A percentile compares a stretch with the other conserved stretches of the same genome.
These are phyloP conservation scores for Physaria fendleri DNA, from an alignment of 345 rosid species.

Conservation along the genomic window DNA sequence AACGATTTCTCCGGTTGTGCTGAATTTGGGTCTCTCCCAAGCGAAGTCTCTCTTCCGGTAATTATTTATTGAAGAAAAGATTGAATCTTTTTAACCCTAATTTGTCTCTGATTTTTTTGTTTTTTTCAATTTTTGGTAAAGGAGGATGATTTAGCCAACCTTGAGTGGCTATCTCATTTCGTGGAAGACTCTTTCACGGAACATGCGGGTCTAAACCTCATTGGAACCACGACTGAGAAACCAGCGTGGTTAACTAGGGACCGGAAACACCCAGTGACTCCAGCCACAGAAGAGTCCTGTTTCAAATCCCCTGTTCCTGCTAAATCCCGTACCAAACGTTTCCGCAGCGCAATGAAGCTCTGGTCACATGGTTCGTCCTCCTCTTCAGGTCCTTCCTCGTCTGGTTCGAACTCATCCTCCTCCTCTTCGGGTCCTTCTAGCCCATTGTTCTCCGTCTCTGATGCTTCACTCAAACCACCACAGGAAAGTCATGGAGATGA, in stretches of 20 bases:
- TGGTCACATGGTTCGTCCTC: constrained; percentile 66
- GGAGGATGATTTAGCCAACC: constrained; percentile 69
- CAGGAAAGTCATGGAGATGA: constrained; percentile 31
- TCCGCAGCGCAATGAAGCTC: constrained; percentile 43
- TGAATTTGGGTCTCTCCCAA: constrained; percentile 41
- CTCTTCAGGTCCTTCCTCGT: constrained; percentile 27
- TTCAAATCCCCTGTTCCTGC: constrained; percentile 51
- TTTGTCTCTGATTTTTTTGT: not conserved
- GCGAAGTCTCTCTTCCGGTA: constrained; percentile 69
- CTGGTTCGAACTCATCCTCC: constrained; percentile 26
- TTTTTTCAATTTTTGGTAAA: constrained; percentile 16
- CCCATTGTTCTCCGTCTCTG: constrained; percentile 24
- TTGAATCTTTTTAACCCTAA: not conserved
- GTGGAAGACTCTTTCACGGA: constrained; percentile 87
- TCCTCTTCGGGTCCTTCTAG: constrained; percentile 24
- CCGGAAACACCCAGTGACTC: constrained; percentile 28
- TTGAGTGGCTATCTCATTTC: constrained; percentile 90
- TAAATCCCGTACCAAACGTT: constrained; percentile 79
- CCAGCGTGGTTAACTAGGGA: constrained; percentile 21
- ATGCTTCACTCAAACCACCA: constrained; percentile 40
- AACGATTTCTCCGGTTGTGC: constrained; percentile 23
- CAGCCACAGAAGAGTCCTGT: constrained; percentile 19
- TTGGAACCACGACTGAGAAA: constrained; percentile 29
- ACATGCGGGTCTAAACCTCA: constrained; percentile 37
- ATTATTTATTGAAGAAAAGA: not conserved